Conservation (phyloP, 768 basidiomycete genomes). For the Hemileccinum impolitum region DNA sequence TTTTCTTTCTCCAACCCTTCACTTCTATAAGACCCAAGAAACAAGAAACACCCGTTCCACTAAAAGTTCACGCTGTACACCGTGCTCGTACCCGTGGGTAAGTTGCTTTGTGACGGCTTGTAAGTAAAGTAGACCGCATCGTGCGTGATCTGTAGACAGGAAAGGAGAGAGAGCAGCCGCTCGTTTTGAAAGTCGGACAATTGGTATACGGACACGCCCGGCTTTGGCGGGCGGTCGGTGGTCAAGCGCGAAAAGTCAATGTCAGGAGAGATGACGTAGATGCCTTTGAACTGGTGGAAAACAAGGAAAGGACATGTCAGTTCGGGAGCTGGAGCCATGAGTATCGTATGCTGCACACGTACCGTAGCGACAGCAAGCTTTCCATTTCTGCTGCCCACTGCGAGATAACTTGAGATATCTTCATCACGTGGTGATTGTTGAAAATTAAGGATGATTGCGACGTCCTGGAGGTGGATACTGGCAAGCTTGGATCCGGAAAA, state of each 20-base stretch:
- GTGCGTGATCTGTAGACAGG: slow-evolving; percentile 55
- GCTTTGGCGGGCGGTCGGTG: slow-evolving; percentile 32
- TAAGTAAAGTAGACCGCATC: slow-evolving; percentile 49
- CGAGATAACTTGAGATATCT: slow-evolving; percentile 44
- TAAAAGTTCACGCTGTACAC: slow-evolving; percentile 28
- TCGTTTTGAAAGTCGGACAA: slow-evolving; percentile 15
- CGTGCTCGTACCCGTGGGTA: slow-evolving; percentile 17
- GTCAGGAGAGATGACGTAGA: slow-evolving; percentile 25
- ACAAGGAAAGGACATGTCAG: neutral
- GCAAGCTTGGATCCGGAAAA: slow-evolving; percentile 21
- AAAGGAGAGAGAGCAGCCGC: slow-evolving; percentile 25
- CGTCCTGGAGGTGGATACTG: slow-evolving; percentile 38
- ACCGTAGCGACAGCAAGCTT: slow-evolving; percentile 51
- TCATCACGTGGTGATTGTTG: slow-evolving; percentile 4
- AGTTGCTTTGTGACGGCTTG: slow-evolving; percentile 15
- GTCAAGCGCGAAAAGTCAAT: slow-evolving; percentile 17
- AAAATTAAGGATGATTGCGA: slow-evolving; percentile 26
- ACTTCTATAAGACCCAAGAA: no score
- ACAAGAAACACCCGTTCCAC: neutral
- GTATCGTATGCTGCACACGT: neutral
- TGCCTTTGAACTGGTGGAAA: slow-evolving; percentile 22
- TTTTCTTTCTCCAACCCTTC: no score
- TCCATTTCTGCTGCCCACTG: slow-evolving; percentile 39
- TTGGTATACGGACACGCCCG: slow-evolving; percentile 25
- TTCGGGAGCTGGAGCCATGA: no score